phyloP scores from a whole-genome alignment of 441 rosid genomes.

The Euphorbia neoarborescens region DNA sequence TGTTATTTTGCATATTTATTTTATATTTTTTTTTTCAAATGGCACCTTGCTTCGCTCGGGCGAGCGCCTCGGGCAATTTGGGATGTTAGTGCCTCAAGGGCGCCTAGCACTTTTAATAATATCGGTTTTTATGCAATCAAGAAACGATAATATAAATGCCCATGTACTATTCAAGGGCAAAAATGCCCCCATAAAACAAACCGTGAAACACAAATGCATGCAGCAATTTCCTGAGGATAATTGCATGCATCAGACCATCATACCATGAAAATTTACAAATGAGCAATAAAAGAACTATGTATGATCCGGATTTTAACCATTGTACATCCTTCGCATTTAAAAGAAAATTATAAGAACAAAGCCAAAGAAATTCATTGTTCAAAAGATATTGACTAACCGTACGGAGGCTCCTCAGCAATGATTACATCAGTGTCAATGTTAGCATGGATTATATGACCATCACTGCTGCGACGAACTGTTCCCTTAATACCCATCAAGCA shows the following conservation, averaged over 20 bases:
- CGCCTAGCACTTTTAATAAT: too few species aligned
- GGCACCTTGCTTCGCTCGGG: too few species aligned
- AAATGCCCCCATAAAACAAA: not conserved
- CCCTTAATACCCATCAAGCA: conserved; percentile 99
- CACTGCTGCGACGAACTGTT: conserved; percentile 96
- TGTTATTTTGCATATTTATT: too few species aligned
- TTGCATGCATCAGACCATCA: not conserved
- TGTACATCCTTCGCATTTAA: not conserved
- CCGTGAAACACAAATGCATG: not conserved
- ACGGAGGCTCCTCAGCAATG: conserved; percentile 95
- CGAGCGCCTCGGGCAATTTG: too few species aligned
- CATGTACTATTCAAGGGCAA: not conserved
- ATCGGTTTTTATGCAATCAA: too few species aligned
- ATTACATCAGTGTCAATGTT: conserved; percentile 97
- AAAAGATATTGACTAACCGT: conserved; percentile 49
- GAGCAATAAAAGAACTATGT: not conserved
- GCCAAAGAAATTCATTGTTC: not conserved
- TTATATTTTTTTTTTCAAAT: too few species aligned
- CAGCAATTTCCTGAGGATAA: not conserved
- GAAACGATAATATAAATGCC: too few species aligned
- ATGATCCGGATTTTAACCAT: not conserved
- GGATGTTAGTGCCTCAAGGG: too few species aligned
- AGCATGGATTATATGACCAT: conserved; percentile 97
- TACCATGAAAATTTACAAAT: conserved; percentile 7
- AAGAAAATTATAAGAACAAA: not conserved